Conservation (phyloP, 176 grass and related monocot genomes). For the Carex scoparia region DNA sequence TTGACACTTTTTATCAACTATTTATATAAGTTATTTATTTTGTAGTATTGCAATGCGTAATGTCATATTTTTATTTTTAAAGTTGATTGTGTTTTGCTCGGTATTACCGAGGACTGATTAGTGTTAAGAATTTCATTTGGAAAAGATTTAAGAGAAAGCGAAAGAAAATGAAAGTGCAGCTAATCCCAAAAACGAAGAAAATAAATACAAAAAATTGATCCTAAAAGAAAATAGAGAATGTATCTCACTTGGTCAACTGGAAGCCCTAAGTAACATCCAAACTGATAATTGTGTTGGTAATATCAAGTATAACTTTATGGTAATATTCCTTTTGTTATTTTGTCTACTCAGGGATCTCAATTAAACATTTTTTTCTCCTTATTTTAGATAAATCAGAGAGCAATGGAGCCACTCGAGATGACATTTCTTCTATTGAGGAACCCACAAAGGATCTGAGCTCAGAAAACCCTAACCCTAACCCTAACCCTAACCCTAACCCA, state of each 20-base stretch:
- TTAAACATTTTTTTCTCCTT: not conserved
- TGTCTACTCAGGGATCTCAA: not conserved
- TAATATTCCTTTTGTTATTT: not conserved
- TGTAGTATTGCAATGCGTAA: not conserved
- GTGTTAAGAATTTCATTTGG: not conserved
- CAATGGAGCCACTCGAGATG: not conserved
- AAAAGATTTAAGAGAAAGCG: not conserved
- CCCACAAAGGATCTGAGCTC: not conserved
- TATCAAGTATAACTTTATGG: not conserved
- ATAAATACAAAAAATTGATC: not conserved
- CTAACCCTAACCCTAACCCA: not conserved
- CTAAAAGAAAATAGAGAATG: not conserved
- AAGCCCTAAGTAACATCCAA: not conserved
- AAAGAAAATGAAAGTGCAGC: not conserved
- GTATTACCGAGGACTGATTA: not conserved
- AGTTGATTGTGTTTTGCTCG: not conserved
- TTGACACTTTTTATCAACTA: not conserved
- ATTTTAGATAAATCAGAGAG: slow-evolving; percentile 1
- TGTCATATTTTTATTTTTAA: not conserved
- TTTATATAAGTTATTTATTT: not conserved
- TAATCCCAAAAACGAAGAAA: not conserved
- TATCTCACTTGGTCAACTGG: not conserved
- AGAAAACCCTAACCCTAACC: not conserved
- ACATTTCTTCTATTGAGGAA: not conserved
- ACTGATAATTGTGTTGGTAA: not conserved